Conservation (phyloP, 2,329 filamentous ascomycete species). For the Scedosporium aurantiacum region DNA sequence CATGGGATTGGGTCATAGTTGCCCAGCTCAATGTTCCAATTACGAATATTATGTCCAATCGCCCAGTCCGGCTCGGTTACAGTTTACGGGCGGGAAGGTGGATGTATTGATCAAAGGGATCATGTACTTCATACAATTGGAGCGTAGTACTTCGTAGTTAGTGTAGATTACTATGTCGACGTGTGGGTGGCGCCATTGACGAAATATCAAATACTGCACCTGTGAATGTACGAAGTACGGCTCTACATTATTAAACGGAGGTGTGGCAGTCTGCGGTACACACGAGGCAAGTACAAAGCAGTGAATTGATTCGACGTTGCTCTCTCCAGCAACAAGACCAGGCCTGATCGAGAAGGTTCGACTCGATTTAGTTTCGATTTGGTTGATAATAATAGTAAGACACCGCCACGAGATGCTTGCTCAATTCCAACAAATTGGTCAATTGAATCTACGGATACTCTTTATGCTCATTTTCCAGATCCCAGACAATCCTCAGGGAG, state of each 20-base stretch:
- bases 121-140: too few relatives aligned
- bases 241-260: slow-evolving; percentile 1
- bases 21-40: not conserved
- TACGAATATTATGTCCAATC: not conserved
- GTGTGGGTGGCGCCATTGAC: not conserved
- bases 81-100: not conserved
- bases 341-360: not conserved
- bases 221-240: not conserved
- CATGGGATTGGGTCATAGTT: slow-evolving; percentile 1
- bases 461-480: not conserved
- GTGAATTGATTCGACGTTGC: too few relatives aligned
- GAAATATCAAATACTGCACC: not conserved
- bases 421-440: not conserved
- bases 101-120: not conserved
- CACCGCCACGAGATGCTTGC: not conserved
- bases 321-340: too few relatives aligned
- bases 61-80: not conserved
- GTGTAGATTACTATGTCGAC: too few relatives aligned
- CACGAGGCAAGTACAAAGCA: not conserved
- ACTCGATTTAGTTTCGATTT: not conserved
- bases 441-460: not conserved
- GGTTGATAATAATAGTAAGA: not conserved
- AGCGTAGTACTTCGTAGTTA: too few relatives aligned
- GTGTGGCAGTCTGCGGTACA: not conserved
- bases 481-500: not conserved